A percentile compares a stretch with the other conserved stretches of the same genome.
phyloP scores from a whole-genome alignment of 2,329 filamentous ascomycete species.

The Claviceps arundinis region DNA sequence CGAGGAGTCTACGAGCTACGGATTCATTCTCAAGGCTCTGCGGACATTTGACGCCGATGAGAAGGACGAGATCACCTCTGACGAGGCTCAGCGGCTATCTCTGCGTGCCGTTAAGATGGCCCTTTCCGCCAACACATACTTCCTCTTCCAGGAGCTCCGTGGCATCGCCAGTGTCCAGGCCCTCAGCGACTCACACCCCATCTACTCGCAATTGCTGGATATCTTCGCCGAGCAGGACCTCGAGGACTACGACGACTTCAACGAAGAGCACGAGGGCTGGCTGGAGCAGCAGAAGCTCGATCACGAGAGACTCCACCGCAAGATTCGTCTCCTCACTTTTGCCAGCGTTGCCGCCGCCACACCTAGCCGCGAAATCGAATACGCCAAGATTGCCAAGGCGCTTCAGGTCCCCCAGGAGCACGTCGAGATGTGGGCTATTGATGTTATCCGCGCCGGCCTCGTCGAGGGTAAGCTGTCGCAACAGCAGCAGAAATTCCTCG shows the following conservation, averaged over 20 bases:
- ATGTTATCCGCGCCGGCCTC: conserved; percentile 88
- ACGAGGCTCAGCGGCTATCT: conserved; percentile 47
- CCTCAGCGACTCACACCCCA: conserved; percentile 68
- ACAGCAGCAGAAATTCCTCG: conserved; percentile 81
- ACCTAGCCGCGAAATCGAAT: conserved; percentile 76
- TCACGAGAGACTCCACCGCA: conserved; percentile 65
- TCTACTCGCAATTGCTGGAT: conserved; percentile 84
- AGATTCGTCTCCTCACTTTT: conserved; percentile 92
- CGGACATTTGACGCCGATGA: conserved; percentile 45
- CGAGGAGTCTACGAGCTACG: conserved; percentile 56
- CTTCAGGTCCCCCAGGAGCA: conserved; percentile 73
- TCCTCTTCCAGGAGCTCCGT: conserved; percentile 69
- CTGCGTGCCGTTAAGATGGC: conserved; percentile 42
- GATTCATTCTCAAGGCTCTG: conserved; percentile 51
- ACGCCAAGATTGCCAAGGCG: conserved; percentile 69
- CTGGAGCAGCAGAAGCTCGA: conserved; percentile 65
- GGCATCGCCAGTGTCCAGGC: conserved; percentile 74
- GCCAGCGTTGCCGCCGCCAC: conserved; percentile 76
- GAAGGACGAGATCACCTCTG: conserved; percentile 40
- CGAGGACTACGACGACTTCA: conserved; percentile 92
- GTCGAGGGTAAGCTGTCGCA: conserved; percentile 96
- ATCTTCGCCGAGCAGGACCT: conserved; percentile 90
- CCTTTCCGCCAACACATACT: conserved; percentile 40
- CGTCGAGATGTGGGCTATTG: conserved; percentile 97
- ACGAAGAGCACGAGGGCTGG: conserved; percentile 79